These are phyloP conservation scores for Parietaria judaica DNA, from an alignment of 306 rosid genomes.

Conservation along the genomic window DNA sequence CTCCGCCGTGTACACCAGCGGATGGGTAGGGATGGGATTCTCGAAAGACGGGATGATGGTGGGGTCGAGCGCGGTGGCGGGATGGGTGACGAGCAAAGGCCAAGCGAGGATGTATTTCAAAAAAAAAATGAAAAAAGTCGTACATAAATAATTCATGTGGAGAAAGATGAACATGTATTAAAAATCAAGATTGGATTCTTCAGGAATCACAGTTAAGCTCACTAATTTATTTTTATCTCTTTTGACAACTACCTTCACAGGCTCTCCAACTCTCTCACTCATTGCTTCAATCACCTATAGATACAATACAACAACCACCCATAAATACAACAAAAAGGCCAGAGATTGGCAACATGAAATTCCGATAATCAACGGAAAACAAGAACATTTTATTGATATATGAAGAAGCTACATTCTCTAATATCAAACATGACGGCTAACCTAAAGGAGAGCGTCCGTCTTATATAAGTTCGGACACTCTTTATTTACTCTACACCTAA, in stretches of 20 bases:
- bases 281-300: constrained; percentile 66
- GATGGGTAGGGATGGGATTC: constrained; percentile 96
- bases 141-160: not conserved
- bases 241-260: constrained; percentile 51
- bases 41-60: constrained; percentile 84
- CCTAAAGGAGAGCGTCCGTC: no score
- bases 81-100: constrained; percentile 80
- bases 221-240: constrained; percentile 34
- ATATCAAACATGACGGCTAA: no score
- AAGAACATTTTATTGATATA: no score
- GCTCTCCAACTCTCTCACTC: constrained; percentile 64
- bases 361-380: no score
- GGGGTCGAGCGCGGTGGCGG: constrained; percentile 97
- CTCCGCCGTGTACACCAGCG: constrained; percentile 82
- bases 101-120: constrained; percentile 24
- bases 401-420: no score
- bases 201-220: constrained; percentile 60
- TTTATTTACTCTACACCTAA: no score
- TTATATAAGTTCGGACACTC: no score
- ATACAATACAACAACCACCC: not conserved
- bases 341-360: no score
- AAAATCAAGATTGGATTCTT: constrained; percentile 50
- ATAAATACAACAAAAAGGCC: not conserved
- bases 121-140: no score
- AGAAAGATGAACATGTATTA: constrained; percentile 3